Evolutionary conservation across 805 yeast genomes (phyloP), one percentile per base, ranked within the genome.

Genomic region (Starmerella floris): DNA sequence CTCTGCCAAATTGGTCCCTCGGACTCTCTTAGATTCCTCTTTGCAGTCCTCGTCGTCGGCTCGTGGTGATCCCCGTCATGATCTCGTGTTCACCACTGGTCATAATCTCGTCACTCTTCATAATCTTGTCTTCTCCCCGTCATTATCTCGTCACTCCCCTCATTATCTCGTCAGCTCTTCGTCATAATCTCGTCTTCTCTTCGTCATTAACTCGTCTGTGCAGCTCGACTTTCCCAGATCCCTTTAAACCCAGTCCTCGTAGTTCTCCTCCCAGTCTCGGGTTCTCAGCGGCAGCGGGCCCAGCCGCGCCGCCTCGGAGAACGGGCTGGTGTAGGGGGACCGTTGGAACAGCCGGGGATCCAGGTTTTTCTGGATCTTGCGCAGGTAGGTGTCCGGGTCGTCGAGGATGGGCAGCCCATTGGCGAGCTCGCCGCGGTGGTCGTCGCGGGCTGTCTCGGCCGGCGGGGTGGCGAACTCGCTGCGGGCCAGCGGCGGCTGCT

Each of bases 221-320:
- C n/a, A n/a, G n/a, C n/a, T n/a, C n/a, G n/a, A n/a, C n/a, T n/a
- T n/a, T n/a, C n/a, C n/a, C n/a, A n/a, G n/a, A n/a, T n/a, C n/a
- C 32, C 6, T 6, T 35, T 19, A 35, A 8, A 9, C 21, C 50
- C 50, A 46, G 16, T 44, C 44, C n/a, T 51, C 53, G 27, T 52
- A 52, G 22, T 45, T 35, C 44, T 53, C 57, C 23, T 53, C 57
- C 57, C 57, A 53, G 37, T 41, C 39, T 22, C 45, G 19, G 15
- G 21, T 21, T 16, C 17, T 16, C 16, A 51, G 32, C n/a, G 49
- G 41, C 17, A 32, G 30, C 9, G 39, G 43, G 13, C 47, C 49
- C 16, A 44, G 39, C 27, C 35, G 30, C 21, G 42, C 30, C 6
- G 56, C 57, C 8, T 36, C 43, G 16, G 40, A 44, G 20, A 53